Conservation (phyloP, 2,329 filamentous ascomycete species). For the Aspergillus sp. region DNA sequence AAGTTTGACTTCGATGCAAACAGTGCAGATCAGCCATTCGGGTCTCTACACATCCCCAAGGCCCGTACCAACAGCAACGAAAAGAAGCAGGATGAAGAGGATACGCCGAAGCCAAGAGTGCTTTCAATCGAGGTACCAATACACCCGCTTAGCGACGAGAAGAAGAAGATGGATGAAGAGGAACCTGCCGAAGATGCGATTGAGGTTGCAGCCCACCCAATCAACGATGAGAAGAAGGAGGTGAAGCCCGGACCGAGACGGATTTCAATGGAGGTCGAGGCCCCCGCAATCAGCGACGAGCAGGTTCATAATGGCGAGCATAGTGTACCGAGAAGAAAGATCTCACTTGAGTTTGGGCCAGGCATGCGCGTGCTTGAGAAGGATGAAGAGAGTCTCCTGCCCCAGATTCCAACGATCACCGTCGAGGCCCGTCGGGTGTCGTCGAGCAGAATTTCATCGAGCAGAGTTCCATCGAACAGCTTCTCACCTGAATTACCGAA, state of each 20-base stretch:
- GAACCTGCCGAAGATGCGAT: neutral
- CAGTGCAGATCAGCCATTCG: slow-evolving; percentile 29
- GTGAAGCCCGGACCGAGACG: neutral
- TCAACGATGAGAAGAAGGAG: neutral
- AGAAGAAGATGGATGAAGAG: neutral
- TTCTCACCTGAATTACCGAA: too few relatives aligned
- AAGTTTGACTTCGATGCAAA: slow-evolving; percentile 36
- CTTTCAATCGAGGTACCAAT: neutral
- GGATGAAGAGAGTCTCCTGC: neutral
- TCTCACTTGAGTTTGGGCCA: neutral
- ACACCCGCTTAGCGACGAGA: neutral
- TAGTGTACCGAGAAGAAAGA: neutral
- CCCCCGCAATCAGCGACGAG: neutral
- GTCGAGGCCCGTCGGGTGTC: neutral
- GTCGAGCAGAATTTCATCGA: too few relatives aligned
- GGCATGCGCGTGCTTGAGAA: neutral
- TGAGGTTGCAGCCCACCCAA: neutral
- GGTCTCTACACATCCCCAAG: slow-evolving; percentile 1
- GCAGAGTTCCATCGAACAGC: too few relatives aligned
- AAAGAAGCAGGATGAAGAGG: neutral
- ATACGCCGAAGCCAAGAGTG: neutral
- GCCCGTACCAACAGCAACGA: neutral
- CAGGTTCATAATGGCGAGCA: neutral
- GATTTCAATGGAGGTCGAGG: neutral
- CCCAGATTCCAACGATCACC: neutral